Conservation (phyloP, 1,139 yeast species). For the Hansenula sp. region DNA sequence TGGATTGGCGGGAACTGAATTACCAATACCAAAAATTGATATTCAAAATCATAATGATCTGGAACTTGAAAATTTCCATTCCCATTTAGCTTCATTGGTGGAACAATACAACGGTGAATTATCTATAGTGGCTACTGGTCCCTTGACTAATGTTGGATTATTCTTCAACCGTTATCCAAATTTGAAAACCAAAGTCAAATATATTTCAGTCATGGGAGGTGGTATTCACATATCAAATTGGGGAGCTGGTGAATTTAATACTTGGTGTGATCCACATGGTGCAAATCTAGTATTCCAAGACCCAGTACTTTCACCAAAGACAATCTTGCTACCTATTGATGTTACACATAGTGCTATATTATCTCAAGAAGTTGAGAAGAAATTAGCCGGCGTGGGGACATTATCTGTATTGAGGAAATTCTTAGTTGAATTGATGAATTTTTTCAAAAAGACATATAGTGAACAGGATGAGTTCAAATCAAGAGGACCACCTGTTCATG, state of each 20-base stretch:
- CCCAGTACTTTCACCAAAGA: conserved; percentile 40
- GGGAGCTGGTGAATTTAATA: conserved; percentile 71
- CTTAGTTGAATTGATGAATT: conserved; percentile 54
- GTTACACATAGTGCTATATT: conserved; percentile 71
- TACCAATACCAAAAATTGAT: conserved; percentile 44
- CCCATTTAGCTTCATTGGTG: conserved; percentile 48
- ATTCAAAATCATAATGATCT: conserved; percentile 29
- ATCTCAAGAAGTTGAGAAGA: conserved; percentile 37
- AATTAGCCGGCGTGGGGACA: conserved; percentile 30
- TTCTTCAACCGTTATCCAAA: conserved; percentile 52
- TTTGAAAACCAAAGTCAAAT: conserved; percentile 39
- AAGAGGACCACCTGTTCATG: conserved; percentile 86
- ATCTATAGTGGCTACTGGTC: conserved; percentile 65
- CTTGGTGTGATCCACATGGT: conserved; percentile 74
- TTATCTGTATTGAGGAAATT: conserved; percentile 44
- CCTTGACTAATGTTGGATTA: conserved; percentile 65
- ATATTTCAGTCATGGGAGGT: conserved; percentile 75
- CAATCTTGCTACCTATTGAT: conserved; percentile 62
- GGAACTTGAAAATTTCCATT: conserved; percentile 40
- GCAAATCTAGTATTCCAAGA: conserved; percentile 54
- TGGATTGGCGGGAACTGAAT: conserved; percentile 74
- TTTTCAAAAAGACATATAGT: conserved; percentile 46
- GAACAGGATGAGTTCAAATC: conserved; percentile 37
- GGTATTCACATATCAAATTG: conserved; percentile 40
- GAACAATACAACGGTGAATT: conserved; percentile 39